Base-by-base conservation (phyloP, 2,329 filamentous ascomycete genomes). In the Incumbomyces delicatus region DNA sequence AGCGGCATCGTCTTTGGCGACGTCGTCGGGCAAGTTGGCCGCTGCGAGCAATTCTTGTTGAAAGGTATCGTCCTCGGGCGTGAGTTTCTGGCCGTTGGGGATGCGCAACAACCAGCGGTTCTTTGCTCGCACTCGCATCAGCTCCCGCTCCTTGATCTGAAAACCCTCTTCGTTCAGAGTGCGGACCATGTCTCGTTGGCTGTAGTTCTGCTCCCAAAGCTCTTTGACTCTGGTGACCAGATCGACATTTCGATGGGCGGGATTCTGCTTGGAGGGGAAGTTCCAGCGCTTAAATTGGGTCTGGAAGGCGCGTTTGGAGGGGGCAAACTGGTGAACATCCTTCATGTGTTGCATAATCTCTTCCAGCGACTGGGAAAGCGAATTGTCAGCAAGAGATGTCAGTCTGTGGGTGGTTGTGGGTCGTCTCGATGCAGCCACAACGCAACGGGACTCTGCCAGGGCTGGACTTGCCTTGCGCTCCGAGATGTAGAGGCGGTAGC, bases 271-370 rank as follows among this genome's bases (percentile, higher is more conserved):
- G 48, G 75, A 77, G 12, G 85, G 85, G 56, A 92, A 90, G 6
- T 78, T 76, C 87, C 87, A 92, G 61, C 78, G 73, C 59, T 80
- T 83, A 65, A 88, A 86, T 56, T 87, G 83, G 2, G 74, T 79
- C 63, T 87, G 84, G 51, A 83, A 87, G 36, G 82, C 81, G 50
- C 85, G 80, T 69, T 86, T 87, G 63, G 85, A 85, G 17, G 85
- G 84, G 27, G 77, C 72, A 63, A 88, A 87, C 51, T 77, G 73
- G 67, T 83, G 72, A 49, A 73, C 69, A 47, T 69, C 69, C 53
- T 73, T 78, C 73, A 87, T 81, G 59, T 81, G 80, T 20, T 80
- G 73, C 71, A 86, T 83, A 35, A 92, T 83, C 54, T 89, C 80
- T 57, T 84, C 79, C 48, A 89, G 67, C 34, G 79, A 77, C 55